Percentiles rank a stretch among this genome's conserved stretches.
These are phyloP conservation scores for Eucalyptus pauciflora DNA, from an alignment of 345 rosid species.

Conservation along the genomic window DNA sequence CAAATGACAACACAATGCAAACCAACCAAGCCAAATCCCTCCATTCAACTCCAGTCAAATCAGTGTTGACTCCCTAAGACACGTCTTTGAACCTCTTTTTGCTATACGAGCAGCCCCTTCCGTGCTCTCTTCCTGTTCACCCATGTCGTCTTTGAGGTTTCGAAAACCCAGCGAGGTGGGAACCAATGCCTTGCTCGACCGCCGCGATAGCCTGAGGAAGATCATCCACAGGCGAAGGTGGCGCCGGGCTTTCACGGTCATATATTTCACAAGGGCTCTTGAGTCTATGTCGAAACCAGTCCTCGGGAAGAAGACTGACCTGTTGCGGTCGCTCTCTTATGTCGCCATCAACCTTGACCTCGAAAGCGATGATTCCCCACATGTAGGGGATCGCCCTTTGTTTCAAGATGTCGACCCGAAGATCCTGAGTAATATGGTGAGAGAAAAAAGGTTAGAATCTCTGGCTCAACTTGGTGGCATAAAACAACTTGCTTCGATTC, in stretches of 20 bases:
- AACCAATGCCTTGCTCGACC: accelerated
- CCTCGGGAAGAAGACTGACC: neutral
- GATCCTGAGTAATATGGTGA: neutral
- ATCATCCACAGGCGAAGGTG: neutral
- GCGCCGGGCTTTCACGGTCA: neutral
- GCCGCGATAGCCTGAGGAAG: accelerated
- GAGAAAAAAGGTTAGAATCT: neutral
- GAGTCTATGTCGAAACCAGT: neutral
- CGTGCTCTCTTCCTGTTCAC: neutral
- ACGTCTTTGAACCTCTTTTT: neutral
- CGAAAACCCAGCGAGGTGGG: neutral
- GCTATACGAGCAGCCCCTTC: no score
- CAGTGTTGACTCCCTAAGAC: neutral
- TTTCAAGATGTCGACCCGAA: neutral
- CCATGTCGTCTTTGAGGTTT: neutral
- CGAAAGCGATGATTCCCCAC: accelerated
- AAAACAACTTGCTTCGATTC: neutral
- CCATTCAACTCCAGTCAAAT: neutral
- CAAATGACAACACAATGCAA: accelerated
- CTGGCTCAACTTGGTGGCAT: neutral
- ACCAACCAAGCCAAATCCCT: neutral
- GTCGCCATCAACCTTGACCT: accelerated
- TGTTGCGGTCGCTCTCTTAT: neutral
- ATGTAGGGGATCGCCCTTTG: accelerated
- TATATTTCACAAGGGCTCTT: neutral